Conservation (phyloP, 352 stramenopile genomes). For the Globisporangium orthogonon region DNA sequence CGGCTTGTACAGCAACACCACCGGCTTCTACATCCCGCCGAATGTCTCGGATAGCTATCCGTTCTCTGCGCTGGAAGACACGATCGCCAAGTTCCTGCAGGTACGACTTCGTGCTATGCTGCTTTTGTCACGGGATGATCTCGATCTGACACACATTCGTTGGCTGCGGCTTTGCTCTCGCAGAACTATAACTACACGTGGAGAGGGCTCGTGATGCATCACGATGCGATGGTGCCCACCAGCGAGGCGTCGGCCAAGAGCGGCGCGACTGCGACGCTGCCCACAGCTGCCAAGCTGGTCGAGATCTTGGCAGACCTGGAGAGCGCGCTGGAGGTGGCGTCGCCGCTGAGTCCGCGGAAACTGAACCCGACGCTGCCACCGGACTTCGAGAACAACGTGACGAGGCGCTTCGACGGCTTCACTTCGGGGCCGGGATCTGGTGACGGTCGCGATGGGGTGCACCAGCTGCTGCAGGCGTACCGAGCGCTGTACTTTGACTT, state of each 20-base stretch:
- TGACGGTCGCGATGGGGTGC: conserved; percentile 35
- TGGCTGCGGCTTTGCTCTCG: neutral
- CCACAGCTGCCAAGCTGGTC: conserved; percentile 23
- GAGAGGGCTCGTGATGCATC: conserved; percentile 66
- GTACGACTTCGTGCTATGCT: conserved; percentile 15
- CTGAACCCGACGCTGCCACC: conserved; percentile 8
- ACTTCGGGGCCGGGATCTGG: neutral
- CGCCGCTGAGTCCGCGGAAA: conserved; percentile 60
- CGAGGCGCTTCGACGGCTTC: conserved; percentile 13
- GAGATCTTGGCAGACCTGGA: conserved; percentile 63
- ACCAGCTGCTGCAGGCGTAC: conserved; percentile 70
- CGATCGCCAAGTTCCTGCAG: conserved; percentile 85
- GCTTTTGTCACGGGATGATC: neutral
- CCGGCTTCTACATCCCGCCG: conserved; percentile 79
- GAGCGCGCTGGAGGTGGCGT: conserved; percentile 53
- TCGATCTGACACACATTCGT: too few relatives aligned
- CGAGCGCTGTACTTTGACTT: conserved; percentile 87
- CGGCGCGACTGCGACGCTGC: conserved; percentile 10
- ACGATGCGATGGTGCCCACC: conserved; percentile 26
- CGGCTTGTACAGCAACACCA: conserved; percentile 43
- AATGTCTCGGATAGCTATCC: conserved; percentile 82
- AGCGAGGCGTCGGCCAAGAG: conserved; percentile 19
- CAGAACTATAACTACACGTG: conserved; percentile 80
- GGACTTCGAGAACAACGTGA: conserved; percentile 31
- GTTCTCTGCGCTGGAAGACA: conserved; percentile 81